Base-by-base conservation (phyloP, 129 eudicot genomes). In the Helichrysum umbraculigerum region DNA sequence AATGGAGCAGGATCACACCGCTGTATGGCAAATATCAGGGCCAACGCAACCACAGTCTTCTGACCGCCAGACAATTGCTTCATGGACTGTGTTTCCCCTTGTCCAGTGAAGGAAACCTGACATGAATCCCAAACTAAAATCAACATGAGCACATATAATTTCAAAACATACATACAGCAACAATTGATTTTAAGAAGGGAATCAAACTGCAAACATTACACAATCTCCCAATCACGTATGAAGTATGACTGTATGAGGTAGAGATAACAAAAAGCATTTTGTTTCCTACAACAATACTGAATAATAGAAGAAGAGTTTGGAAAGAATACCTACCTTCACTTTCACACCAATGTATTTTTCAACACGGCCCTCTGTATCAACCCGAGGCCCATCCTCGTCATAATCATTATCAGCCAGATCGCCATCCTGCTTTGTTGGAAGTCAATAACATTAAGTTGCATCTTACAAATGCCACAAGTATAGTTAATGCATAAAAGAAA, bases 51-150 rank as follows among this genome's bases (percentile, higher is more conserved):
- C 66, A 95, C 97, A 8, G 98, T 94, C 81, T 94, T 94, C 83
- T 91, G 98, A 68, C 99, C 99, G 19, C 99, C 99, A 56, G 99
- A 95, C 78, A 95, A 82, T 71, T 95, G 99, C 85, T 87, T 95
- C 97, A 95, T 95, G 4, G 96, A 95, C 81, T 95, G 99, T 30
- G 99, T 95, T 75, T 95, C 99, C 52, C 99, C 97, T 91, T 91
- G 96, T 66, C 99, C 99, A 65, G 99, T 91, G 63, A 95, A 95
- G 50, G 99, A 95, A 76, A 95, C 97, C 99, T 95, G 83, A 52
- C 63, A 67, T 58, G 30, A 83, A 76, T 80, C 51, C 42, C 51
- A 75, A 12, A 32, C 42, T 8, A 74, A 70, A 59, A 29, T 28
- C 5, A 77, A 14, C 74, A 57, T 50, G 50, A 65, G 19, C 5